Evolutionary conservation across 108 stramenopile species (phyloP), one percentile per base, ranked within the genome.

Genomic region (Fistulifera pelliculosa): DNA sequence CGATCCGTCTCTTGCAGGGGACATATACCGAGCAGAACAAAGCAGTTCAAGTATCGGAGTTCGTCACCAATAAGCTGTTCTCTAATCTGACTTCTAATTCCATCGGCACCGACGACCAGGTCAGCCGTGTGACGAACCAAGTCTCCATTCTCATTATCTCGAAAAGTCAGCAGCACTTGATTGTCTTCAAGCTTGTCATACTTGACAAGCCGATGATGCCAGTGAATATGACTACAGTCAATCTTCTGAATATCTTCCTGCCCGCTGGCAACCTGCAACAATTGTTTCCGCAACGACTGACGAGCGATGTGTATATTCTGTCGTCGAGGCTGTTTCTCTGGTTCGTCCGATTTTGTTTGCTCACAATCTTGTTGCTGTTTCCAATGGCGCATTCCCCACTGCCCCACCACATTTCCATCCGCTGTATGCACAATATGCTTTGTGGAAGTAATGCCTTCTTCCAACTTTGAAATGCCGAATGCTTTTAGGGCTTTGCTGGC

Each of bases 91-190:
- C 77, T 79, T 50, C 90, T 76, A 49, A 96, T 90, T 25, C 95
- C 95, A 74, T 96, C 95, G 24, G 82, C 85, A 13, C 93, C 95
- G 26, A 96, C 92, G 12, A 96, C 61, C 49, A 93, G 49, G 45
- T 83, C 79, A 17, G 81, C 75, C 31, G 27, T 41, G 3, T 49
- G 31, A 41, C 40, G 45, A 18, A 77, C 52, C n/a, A 52, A 49
- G 10, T 60, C 28, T 16, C 57, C 38, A 25, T 44, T 42, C 2
- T 73, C 59, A 8, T 6, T 8, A 8, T 35, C 8, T 47, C 39
- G 44, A 64, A 81, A 74, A 14, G 54, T 64, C 19, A 79, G 61
- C n/a, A 64, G 27, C 47, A 76, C 41, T 13, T 39, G 40, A 15
- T 62, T 49, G 6, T 60, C 27, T 22, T 48, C 54, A 21, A 12